These are phyloP conservation scores for Cenococcum geophilum DNA, from an alignment of 495 filamentous ascomycete genomes.

Conservation along the genomic window DNA sequence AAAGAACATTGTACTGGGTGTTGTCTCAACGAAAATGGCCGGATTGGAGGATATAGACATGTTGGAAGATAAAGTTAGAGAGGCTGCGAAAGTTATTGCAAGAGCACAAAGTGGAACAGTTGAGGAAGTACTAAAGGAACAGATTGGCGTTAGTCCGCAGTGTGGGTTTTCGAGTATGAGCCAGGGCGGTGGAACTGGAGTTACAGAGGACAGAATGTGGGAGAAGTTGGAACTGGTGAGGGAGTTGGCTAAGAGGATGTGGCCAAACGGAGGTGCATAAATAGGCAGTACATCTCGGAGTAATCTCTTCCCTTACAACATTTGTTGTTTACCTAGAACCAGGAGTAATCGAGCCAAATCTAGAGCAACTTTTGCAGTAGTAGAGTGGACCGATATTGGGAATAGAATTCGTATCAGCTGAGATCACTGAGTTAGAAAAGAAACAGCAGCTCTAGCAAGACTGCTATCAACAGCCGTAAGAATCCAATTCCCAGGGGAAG, in stretches of 20 bases:
- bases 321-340: no score
- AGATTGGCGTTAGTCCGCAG: slow-evolving; percentile 57
- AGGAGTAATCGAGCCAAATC: no score
- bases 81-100: slow-evolving; percentile 56
- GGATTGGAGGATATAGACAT: slow-evolving; percentile 56
- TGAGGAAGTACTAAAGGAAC: slow-evolving; percentile 50
- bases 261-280: slow-evolving; percentile 33
- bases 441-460: no score
- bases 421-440: no score
- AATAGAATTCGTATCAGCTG: no score
- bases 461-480: no score
- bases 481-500: no score
- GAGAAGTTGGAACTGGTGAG: slow-evolving; percentile 47
- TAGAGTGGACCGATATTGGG: no score
- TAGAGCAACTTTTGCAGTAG: no score
- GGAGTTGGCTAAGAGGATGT: slow-evolving; percentile 47
- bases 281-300: no score
- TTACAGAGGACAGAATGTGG: slow-evolving; percentile 51
- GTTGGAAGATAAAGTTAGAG: slow-evolving; percentile 51
- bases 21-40: slow-evolving; percentile 60
- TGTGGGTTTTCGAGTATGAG: slow-evolving; percentile 60
- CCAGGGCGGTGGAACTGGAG: slow-evolving; percentile 55
- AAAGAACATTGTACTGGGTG: slow-evolving; percentile 61
- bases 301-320: no score
- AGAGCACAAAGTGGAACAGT: slow-evolving; percentile 41